A percentile compares a stretch with the other conserved stretches of the same genome.
Evolutionary conservation across 352 stramenopile genomes (phyloP).

Genomic region (Phytophthora pistaciae): DNA sequence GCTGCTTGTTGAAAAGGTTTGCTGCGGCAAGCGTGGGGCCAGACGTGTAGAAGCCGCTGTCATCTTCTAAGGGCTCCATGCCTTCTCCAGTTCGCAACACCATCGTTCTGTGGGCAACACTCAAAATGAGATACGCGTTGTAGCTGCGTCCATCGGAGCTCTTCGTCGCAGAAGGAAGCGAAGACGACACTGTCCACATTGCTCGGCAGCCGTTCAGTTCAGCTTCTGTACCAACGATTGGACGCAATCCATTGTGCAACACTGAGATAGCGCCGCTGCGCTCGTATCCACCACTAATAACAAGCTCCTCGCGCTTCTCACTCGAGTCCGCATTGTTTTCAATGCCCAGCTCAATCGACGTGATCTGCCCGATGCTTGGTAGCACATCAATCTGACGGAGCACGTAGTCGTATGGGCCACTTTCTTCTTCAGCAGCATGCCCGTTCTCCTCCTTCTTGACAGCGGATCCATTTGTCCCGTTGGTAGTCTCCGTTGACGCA

Average conservation of each 20-base stretch:
- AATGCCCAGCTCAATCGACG: constrained; percentile 81
- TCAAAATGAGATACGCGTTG: constrained; percentile 87
- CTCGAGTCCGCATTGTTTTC: constrained; percentile 82
- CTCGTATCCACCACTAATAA: constrained; percentile 77
- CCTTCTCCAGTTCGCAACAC: constrained; percentile 86
- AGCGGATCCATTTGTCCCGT: constrained; percentile 14
- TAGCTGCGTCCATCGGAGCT: constrained; percentile 66
- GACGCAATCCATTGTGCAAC: constrained; percentile 80
- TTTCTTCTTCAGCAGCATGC: constrained; percentile 14
- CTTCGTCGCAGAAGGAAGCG: constrained; percentile 48
- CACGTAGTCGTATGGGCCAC: constrained; percentile 57
- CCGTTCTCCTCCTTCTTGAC: constrained; percentile 28
- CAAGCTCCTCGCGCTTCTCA: constrained; percentile 80
- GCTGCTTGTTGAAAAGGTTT: constrained; percentile 84
- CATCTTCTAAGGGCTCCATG: constrained; percentile 86
- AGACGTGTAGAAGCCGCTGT: constrained; percentile 87
- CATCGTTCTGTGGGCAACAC: constrained; percentile 85
- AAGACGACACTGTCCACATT: constrained; percentile 89
- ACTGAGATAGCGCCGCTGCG: constrained; percentile 76
- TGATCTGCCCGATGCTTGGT: constrained; percentile 83
- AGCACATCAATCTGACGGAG: constrained; percentile 73
- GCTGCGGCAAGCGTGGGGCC: constrained; percentile 79
- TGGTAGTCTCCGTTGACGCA: constrained; percentile 2
- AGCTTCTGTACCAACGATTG: constrained; percentile 86
- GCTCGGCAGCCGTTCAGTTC: constrained; percentile 84